phyloP scores from a whole-genome alignment of 352 stramenopile species.

The Pythium monospermum region DNA sequence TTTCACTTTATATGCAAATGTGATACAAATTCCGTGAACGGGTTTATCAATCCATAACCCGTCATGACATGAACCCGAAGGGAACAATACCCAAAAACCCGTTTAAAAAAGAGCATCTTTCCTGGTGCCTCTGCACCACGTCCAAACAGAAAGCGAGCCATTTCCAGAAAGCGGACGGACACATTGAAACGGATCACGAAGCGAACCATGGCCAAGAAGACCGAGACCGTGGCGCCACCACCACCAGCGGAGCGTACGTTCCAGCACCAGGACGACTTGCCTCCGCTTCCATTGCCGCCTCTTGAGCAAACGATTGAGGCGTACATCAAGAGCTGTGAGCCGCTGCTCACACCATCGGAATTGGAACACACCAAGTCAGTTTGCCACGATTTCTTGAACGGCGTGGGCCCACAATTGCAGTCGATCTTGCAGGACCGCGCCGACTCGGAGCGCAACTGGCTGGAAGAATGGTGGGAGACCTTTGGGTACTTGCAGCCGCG shows the following conservation, averaged over 20 bases:
- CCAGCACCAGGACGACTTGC: constrained; percentile 85
- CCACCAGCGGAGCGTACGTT: constrained; percentile 62
- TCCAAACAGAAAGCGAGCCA: no score
- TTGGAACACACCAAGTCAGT: constrained; percentile 89
- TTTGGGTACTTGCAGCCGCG: constrained; percentile 93
- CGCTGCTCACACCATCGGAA: constrained; percentile 82
- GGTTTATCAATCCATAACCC: no score
- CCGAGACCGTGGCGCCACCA: no score
- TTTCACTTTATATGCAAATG: not conserved
- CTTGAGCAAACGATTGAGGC: constrained; percentile 91
- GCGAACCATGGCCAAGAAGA: constrained; percentile 5
- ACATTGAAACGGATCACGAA: no score
- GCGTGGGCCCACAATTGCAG: constrained; percentile 89
- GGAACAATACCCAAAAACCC: no score
- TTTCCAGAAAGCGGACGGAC: no score
- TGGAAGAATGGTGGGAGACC: constrained; percentile 96
- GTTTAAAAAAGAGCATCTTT: no score
- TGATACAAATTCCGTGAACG: no score
- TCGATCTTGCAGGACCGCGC: constrained; percentile 81
- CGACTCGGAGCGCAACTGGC: constrained; percentile 82
- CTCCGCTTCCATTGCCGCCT: constrained; percentile 89
- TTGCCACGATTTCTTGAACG: constrained; percentile 87
- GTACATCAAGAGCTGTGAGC: constrained; percentile 91
- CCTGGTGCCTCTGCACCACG: no score
- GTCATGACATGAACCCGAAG: no score